These are phyloP conservation scores for Leptomonas seymouri DNA, from an alignment of 208 protist genomes.

Conservation along the genomic window DNA sequence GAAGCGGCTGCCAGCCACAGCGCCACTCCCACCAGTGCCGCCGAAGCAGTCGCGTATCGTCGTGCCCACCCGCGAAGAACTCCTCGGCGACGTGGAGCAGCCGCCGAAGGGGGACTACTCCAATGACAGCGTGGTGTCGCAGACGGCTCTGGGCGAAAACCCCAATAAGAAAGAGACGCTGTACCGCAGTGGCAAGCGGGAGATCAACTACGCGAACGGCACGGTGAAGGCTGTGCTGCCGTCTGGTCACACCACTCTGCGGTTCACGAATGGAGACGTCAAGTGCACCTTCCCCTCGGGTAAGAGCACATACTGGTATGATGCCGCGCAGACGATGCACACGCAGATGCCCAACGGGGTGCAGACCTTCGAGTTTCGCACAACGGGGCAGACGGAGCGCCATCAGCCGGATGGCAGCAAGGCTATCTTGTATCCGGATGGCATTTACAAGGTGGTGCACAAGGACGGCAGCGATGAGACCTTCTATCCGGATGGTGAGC, in stretches of 20 bases:
- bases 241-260: conserved; percentile 78
- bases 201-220: conserved; percentile 93
- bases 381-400: conserved; percentile 89
- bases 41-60: conserved; percentile 32
- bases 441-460: conserved; percentile 88
- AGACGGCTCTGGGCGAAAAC: conserved; percentile 76
- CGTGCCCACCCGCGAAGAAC: conserved; percentile 66
- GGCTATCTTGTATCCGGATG: conserved; percentile 94
- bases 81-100: conserved; percentile 65
- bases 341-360: conserved; percentile 85
- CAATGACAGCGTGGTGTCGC: conserved; percentile 75
- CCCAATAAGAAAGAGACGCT: conserved; percentile 88
- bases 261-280: conserved; percentile 93
- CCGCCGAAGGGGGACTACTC: conserved; percentile 57
- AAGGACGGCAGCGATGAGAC: conserved; percentile 86
- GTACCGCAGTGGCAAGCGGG: conserved; percentile 90
- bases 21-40: conserved; percentile 24
- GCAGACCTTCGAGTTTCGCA: conserved; percentile 91
- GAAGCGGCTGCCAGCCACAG: conserved; percentile 12
- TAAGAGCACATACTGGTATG: conserved; percentile 94
- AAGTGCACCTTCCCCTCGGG: conserved; percentile 90
- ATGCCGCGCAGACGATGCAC: conserved; percentile 91
- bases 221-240: conserved; percentile 90
- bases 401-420: conserved; percentile 91
- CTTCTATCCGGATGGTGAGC: conserved; percentile 61